Evolutionary conservation across 1,284 basidiomycete species (phyloP).

Genomic region (Prillingera fragicola): DNA sequence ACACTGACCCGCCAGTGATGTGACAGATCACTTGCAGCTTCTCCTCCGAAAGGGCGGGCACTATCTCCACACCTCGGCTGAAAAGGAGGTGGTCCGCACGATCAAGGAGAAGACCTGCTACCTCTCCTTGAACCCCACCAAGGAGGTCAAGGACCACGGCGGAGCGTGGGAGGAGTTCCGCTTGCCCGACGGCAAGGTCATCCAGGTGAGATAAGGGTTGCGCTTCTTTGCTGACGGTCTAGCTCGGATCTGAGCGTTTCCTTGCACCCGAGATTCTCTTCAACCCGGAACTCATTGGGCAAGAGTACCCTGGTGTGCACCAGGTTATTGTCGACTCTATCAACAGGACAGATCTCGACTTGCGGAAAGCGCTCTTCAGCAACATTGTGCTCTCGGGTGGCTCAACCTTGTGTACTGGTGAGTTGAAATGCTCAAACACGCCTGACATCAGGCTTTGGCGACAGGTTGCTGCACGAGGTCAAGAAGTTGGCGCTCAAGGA

Average conservation of each 20-base stretch:
- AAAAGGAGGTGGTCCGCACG: conserved; percentile 92
- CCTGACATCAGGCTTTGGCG: conserved; percentile 96
- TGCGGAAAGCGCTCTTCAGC: conserved; percentile 89
- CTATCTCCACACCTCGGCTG: conserved; percentile 92
- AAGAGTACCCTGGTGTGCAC: conserved; percentile 94
- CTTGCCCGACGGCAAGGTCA: conserved; percentile 89
- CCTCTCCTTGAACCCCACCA: conserved; percentile 79
- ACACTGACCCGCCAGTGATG: conserved; percentile 61
- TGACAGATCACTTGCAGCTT: conserved; percentile 92
- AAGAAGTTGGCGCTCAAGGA: conserved; percentile 96
- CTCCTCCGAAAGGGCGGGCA: conserved; percentile 91
- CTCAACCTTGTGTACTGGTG: conserved; percentile 87
- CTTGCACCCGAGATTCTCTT: conserved; percentile 96
- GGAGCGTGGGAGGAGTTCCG: conserved; percentile 82
- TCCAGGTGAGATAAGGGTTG: conserved; percentile 71
- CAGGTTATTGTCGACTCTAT: conserved; percentile 61
- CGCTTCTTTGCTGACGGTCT: too few relatives aligned
- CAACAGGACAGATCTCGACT: conserved; percentile 60
- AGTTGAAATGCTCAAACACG: conserved; percentile 21
- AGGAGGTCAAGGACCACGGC: conserved; percentile 84
- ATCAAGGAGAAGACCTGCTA: conserved; percentile 99
- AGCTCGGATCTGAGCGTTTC: conserved; percentile 94
- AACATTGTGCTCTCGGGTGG: conserved; percentile 97
- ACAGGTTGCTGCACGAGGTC: conserved; percentile 88
- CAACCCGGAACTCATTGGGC: conserved; percentile 93